Conservation (phyloP, 768 basidiomycete species). For the Cystobasidium tubakii region DNA sequence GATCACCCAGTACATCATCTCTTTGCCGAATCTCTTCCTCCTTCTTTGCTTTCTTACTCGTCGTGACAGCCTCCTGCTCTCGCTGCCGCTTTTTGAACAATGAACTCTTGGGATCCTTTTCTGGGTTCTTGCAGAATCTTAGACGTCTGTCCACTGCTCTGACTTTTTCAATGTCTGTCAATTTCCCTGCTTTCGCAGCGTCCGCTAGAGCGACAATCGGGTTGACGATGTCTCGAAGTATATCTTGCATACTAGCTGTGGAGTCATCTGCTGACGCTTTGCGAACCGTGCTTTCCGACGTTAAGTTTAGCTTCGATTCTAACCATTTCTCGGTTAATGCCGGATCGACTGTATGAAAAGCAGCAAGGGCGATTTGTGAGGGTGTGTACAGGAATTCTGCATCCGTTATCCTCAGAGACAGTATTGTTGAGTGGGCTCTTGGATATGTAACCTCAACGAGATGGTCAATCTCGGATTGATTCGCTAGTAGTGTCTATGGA, state of each 20-base stretch:
- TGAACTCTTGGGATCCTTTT: slow-evolving; percentile 79
- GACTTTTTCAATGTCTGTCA: slow-evolving; percentile 74
- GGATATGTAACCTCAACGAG: slow-evolving; percentile 55
- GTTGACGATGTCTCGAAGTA: slow-evolving; percentile 53
- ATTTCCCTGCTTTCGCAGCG: slow-evolving; percentile 53
- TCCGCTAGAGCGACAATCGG: slow-evolving; percentile 59
- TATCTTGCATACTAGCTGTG: slow-evolving; percentile 43
- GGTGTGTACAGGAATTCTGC: slow-evolving; percentile 86
- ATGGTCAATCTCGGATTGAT: slow-evolving; percentile 5
- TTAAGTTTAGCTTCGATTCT: slow-evolving; percentile 26
- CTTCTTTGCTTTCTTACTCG: slow-evolving; percentile 30
- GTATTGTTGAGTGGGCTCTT: slow-evolving; percentile 61
- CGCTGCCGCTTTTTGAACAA: slow-evolving; percentile 40
- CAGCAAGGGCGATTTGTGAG: slow-evolving; percentile 83
- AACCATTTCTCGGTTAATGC: slow-evolving; percentile 61
- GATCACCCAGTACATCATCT: slow-evolving; percentile 1
- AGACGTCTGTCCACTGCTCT: slow-evolving; percentile 82
- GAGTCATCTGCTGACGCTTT: slow-evolving; percentile 35
- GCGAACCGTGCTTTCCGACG: neutral
- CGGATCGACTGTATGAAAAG: slow-evolving; percentile 63
- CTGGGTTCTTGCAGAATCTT: slow-evolving; percentile 86
- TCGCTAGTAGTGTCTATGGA: slow-evolving; percentile 13
- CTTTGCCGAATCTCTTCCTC: slow-evolving; percentile 10
- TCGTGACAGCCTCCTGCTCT: slow-evolving; percentile 25
- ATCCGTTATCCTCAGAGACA: slow-evolving; percentile 79